A percentile compares a stretch with the other conserved stretches of the same genome.
Evolutionary conservation across 192 early-diverging fungal species (phyloP).

Genomic region (Backusella circina): DNA sequence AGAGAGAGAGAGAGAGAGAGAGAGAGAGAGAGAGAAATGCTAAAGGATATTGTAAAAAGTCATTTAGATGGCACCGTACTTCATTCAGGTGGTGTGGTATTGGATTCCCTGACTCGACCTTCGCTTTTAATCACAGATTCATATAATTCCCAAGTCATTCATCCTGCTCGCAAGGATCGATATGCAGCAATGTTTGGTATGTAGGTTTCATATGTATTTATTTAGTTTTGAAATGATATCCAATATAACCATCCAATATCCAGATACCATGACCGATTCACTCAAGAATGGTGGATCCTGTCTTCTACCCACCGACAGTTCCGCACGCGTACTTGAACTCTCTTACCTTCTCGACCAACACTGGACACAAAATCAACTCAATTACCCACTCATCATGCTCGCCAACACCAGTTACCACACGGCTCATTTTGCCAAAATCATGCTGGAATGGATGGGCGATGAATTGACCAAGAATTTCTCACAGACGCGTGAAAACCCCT

Average conservation of each 20-base stretch:
- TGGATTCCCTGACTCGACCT: slow-evolving; percentile 68
- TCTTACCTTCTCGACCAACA: slow-evolving; percentile 85
- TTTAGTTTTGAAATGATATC: neutral
- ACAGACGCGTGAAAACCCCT: slow-evolving; percentile 74
- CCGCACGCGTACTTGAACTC: slow-evolving; percentile 88
- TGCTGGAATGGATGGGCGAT: slow-evolving; percentile 96
- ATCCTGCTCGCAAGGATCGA: slow-evolving; percentile 68
- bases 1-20: too few species aligned
- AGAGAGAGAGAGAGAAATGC: too few species aligned
- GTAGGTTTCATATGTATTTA: neutral
- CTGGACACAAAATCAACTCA: slow-evolving; percentile 64
- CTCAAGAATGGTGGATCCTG: slow-evolving; percentile 72
- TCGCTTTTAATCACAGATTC: slow-evolving; percentile 93
- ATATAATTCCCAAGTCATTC: slow-evolving; percentile 65
- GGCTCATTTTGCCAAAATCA: slow-evolving; percentile 83
- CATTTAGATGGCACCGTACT: slow-evolving; percentile 78
- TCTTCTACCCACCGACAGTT: slow-evolving; percentile 85
- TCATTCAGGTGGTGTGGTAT: slow-evolving; percentile 55
- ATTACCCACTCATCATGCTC: slow-evolving; percentile 75
- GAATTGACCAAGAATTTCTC: slow-evolving; percentile 70
- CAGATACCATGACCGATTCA: slow-evolving; percentile 61
- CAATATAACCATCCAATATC: neutral
- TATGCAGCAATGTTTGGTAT: slow-evolving; percentile 77
- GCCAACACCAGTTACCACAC: slow-evolving; percentile 70
- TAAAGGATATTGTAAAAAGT: too few species aligned